Evolutionary conservation across 23 red algal genomes (phyloP), one percentile per base, ranked within the genome.

Genomic region (Gracilariopsis chorda): DNA sequence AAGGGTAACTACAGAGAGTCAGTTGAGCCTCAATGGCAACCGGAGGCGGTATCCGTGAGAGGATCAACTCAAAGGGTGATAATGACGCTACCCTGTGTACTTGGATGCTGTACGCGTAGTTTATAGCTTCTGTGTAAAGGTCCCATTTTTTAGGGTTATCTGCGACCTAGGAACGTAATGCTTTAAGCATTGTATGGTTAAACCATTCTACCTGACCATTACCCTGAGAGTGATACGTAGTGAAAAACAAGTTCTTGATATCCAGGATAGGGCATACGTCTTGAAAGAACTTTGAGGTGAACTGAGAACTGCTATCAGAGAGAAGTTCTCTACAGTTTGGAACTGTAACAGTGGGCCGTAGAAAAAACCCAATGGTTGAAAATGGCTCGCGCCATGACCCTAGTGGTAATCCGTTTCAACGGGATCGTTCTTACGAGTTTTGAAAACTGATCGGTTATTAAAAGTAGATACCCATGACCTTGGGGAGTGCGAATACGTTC

Each of bases 401-500:
- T 5, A 12, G 55, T 25, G 6, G 55, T 60, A 60, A 60, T 60
- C 19, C 55, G 55, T 60, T 60, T 56, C 7, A 90, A 44, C 20
- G 86, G 68, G 19, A 90, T 71, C 3, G 73, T 48, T 29, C 32
- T 30, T 20, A 77, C 73, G n/a, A 90, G 28, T 30, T 90, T 80
- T 8, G 65, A 77, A 48, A 57, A 78, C 7, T 23, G 59, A 1
- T 80, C 76, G 0, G 76, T 80, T 13, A 80, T 55, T 21, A 80
- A n/a, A n/a, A n/a, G n/a, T n/a, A n/a, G n/a, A n/a, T n/a, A n/a
- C n/a, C n/a, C n/a, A n/a, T n/a, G n/a, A n/a, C n/a, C n/a, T n/a
- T n/a, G n/a, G n/a, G n/a, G n/a, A n/a, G n/a, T n/a, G n/a, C n/a
- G n/a, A n/a, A n/a, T n/a, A n/a, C n/a, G n/a, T n/a, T n/a, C n/a